A percentile compares a stretch with the other conserved stretches of the same genome.
Evolutionary conservation across 2,329 filamentous ascomycete species (phyloP).

Genomic region (Diaporthe nobilis): DNA sequence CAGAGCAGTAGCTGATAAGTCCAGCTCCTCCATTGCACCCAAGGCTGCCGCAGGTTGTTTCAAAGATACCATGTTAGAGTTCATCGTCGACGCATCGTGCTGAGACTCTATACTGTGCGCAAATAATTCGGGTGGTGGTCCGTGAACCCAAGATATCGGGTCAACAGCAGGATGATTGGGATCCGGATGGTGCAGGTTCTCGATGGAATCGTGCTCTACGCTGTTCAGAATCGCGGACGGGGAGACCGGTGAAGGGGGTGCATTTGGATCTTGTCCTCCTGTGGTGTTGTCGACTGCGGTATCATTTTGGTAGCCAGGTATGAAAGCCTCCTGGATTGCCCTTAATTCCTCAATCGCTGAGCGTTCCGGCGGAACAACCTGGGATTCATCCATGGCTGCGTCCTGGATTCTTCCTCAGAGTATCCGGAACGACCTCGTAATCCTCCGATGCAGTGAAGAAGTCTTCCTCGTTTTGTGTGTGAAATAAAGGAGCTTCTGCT

Average conservation of each 20-base stretch:
- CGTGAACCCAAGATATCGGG: constrained; percentile 33
- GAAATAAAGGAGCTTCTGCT: constrained; percentile 23
- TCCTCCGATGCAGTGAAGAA: constrained; percentile 39
- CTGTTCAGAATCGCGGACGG: constrained; percentile 40
- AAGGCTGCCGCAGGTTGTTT: constrained; percentile 24
- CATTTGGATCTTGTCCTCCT: not conserved
- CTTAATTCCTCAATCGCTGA: constrained; percentile 34
- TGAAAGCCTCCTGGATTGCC: constrained; percentile 36
- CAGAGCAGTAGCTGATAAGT: constrained; percentile 18
- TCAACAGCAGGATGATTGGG: not conserved
- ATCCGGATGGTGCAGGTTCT: constrained; percentile 14
- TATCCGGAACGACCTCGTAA: constrained; percentile 38
- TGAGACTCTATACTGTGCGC: constrained; percentile 18
- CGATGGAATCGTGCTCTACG: constrained; percentile 38
- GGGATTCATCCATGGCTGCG: constrained; percentile 38
- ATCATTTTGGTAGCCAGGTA: constrained; percentile 14
- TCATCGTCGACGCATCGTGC: constrained; percentile 27
- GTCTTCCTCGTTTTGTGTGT: constrained; percentile 34
- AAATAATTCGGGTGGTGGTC: constrained; percentile 22
- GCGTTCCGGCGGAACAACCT: constrained; percentile 13
- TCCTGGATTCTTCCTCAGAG: constrained; percentile 9
- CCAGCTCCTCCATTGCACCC: constrained; percentile 28
- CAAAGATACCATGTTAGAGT: constrained; percentile 32
- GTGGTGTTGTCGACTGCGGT: not conserved
- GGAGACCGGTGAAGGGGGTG: constrained; percentile 38